phyloP scores from a whole-genome alignment of 2,329 filamentous ascomycete species.

The Bertia moriformis region DNA sequence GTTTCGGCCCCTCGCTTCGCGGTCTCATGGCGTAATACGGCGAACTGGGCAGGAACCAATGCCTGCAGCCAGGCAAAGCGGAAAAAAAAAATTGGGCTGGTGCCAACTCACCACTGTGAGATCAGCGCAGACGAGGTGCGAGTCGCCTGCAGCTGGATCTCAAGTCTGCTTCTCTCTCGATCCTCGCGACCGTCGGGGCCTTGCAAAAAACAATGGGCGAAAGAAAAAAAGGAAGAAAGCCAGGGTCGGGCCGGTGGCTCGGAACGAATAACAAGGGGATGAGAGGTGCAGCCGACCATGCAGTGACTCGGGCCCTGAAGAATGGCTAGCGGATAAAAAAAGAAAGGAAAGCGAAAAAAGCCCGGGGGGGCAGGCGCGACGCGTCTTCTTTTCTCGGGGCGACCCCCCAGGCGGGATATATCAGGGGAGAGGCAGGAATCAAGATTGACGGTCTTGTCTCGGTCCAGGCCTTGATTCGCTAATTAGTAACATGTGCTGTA shows the following conservation, averaged over 20 bases:
- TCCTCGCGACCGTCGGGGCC: conserved; percentile 5
- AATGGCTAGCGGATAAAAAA: background rate
- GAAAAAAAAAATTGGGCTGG: conserved; percentile 1
- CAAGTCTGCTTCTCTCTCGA: too few relatives aligned
- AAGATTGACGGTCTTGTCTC: too few relatives aligned
- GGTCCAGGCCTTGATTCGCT: too few relatives aligned
- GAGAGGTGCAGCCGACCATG: too few relatives aligned
- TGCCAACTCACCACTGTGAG: conserved; percentile 31
- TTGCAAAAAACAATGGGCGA: background rate
- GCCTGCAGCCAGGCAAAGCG: too few relatives aligned
- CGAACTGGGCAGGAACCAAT: background rate
- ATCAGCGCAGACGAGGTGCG: conserved; percentile 46
- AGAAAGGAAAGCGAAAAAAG: background rate
- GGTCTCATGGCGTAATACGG: too few relatives aligned
- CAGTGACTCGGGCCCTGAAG: too few relatives aligned
- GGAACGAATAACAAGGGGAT: too few relatives aligned
- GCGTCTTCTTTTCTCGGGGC: background rate
- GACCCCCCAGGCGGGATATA: too few relatives aligned
- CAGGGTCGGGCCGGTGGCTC: too few relatives aligned
- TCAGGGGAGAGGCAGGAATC: background rate
- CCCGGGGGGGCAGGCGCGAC: background rate
- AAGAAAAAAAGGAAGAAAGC: background rate
- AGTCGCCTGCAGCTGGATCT: conserved; percentile 45
- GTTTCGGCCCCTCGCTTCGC: background rate
- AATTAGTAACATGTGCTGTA: too few relatives aligned